Base-by-base conservation (phyloP, 163 green algal genomes). In the Scenedesmus sp. region DNA sequence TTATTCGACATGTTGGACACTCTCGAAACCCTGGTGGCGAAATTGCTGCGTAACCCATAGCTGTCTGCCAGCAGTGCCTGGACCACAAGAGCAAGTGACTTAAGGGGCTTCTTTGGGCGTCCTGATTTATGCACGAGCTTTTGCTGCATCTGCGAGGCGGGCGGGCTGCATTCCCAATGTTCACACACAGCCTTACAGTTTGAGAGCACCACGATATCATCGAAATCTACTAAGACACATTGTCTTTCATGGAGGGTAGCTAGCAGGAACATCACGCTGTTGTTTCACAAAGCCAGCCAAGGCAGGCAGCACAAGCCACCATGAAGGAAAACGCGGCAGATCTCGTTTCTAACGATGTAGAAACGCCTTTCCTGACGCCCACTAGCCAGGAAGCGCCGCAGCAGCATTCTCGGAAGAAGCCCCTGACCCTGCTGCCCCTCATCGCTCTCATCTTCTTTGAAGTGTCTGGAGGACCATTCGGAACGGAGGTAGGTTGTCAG, bases 381-480 rank as follows among this genome's bases (percentile, higher is more conserved):
- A 59, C 34, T 23, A 84, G 12, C 34, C 34, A 84, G 46, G 76
- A 8, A 59, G 54, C 79, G 55, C 15, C 2, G 79, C 79, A 66
- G 59, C 64, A 66, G 23, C 64, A 90, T 3, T 5, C 85, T 70
- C 93, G 92, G 56, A 57, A 84, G 76, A 97, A 96, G 88, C 95
- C 95, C 55, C 94, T 99, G 16, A 96, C 96, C 4, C 92, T 99
- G 87, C 92, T 98, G 86, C 98, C 98, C 2, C 95, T 99, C 5
- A 94, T 99, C 2, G 97, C 98, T 0, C 96, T 99, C 59, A 98
- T 99, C 82, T 99, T 99, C 90, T 99, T 98, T 89, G 98, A 99
- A 66, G 98, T 99, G 0, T 97, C 95, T n/a, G 98, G 98, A 15
- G 98, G 98, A 0, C 98, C 98, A 0, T 99, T 99, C 93, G 98